Conservation (phyloP, 345 rosid genomes). For the Hypericum perforatum region DNA sequence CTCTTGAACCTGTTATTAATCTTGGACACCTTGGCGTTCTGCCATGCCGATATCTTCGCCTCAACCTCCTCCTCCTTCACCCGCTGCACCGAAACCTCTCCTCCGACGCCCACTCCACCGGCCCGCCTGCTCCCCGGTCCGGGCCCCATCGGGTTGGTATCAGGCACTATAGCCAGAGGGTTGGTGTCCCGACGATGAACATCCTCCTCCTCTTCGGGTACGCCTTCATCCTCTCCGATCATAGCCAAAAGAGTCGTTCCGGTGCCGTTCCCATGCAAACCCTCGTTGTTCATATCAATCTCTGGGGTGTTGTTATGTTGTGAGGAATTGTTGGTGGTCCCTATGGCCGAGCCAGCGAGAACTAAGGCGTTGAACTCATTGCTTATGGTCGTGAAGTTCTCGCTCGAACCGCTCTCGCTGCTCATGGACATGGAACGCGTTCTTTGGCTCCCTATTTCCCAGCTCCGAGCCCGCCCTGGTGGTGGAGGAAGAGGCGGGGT, state of each 20-base stretch:
- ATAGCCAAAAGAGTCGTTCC: conserved; percentile 31
- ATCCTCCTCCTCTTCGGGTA: neutral
- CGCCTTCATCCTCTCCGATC: conserved; percentile 50
- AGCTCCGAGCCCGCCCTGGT: conserved; percentile 23
- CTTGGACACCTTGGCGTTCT: conserved; percentile 81
- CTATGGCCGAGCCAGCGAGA: conserved; percentile 56
- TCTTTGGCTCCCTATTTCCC: conserved; percentile 41
- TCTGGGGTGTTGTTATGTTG: conserved; percentile 7
- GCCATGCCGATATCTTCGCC: conserved; percentile 89
- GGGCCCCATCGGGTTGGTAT: conserved; percentile 28
- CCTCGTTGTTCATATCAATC: conserved; percentile 12
- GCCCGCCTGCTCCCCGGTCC: conserved; percentile 14
- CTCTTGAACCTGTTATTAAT: conserved; percentile 83
- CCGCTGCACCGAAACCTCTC: conserved; percentile 49
- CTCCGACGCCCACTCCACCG: conserved; percentile 15
- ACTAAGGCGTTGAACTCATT: conserved; percentile 95
- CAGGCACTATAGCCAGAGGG: conserved; percentile 82
- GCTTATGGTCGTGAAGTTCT: conserved; percentile 85
- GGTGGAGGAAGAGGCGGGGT: conserved; percentile 48
- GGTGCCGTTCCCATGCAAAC: conserved; percentile 4
- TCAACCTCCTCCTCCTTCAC: conserved; percentile 95
- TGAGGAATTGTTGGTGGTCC: conserved; percentile 13
- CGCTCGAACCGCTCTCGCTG: conserved; percentile 41
- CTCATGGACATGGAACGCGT: conserved; percentile 37
- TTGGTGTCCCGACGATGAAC: conserved; percentile 49